phyloP scores from a whole-genome alignment of 768 basidiomycete genomes.

The Boletus barrowsii region DNA sequence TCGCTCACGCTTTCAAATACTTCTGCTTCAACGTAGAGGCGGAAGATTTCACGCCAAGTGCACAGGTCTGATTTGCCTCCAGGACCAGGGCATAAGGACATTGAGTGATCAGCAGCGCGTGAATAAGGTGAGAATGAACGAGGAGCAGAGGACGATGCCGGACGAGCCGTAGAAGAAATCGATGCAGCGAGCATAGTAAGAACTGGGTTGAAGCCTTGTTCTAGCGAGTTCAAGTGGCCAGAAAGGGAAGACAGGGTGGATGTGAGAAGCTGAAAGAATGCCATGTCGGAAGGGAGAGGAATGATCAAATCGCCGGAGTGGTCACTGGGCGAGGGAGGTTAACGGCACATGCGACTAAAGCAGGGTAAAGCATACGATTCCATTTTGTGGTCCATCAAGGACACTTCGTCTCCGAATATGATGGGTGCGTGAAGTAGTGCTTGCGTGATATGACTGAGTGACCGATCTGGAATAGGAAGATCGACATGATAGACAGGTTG shows the following conservation, averaged over 20 bases:
- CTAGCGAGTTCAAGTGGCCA: constrained; percentile 48
- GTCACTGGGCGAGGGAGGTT: constrained; percentile 1
- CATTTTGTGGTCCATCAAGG: background rate
- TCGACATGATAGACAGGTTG: constrained; percentile 11
- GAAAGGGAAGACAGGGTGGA: constrained; percentile 55
- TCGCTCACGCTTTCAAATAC: constrained; percentile 79
- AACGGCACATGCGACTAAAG: background rate
- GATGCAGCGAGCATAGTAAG: constrained; percentile 45
- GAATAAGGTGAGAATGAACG: constrained; percentile 35
- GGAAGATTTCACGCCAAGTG: constrained; percentile 88
- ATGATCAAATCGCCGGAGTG: constrained; percentile 58
- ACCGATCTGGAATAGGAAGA: constrained; percentile 12
- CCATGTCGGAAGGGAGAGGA: constrained; percentile 73
- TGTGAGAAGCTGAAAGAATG: constrained; percentile 76
- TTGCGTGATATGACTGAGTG: constrained; percentile 3
- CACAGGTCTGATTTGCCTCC: constrained; percentile 60
- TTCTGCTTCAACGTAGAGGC: constrained; percentile 79
- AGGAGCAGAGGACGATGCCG: constrained; percentile 29
- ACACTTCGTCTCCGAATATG: background rate
- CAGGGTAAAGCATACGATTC: constrained; percentile 8
- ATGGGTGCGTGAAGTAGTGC: constrained; percentile 2
- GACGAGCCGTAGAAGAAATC: constrained; percentile 34
- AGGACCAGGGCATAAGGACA: constrained; percentile 38
- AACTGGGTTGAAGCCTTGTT: constrained; percentile 46
- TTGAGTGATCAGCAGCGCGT: constrained; percentile 10